Conservation (phyloP, 2,329 filamentous ascomycete species). For the Aspergillus sp. region DNA sequence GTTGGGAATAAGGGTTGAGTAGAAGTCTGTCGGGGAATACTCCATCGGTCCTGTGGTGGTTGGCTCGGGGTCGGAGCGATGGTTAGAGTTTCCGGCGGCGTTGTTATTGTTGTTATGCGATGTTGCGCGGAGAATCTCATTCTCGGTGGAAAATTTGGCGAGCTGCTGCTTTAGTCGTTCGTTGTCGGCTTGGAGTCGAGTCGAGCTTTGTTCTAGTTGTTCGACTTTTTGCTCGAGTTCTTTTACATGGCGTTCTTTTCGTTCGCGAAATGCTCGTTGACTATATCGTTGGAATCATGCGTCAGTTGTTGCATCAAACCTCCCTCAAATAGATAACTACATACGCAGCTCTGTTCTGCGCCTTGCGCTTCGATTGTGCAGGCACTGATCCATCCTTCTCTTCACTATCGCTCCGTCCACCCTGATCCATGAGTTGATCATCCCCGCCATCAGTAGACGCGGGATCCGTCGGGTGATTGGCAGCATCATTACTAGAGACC, state of each 20-base stretch:
- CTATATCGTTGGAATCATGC: constrained; percentile 44
- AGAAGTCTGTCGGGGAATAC: constrained; percentile 70
- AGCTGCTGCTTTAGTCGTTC: constrained; percentile 79
- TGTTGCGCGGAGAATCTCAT: constrained; percentile 85
- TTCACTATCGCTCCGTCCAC: constrained; percentile 46
- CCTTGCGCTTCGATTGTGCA: constrained; percentile 59
- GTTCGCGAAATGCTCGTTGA: constrained; percentile 91
- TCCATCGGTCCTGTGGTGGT: constrained; percentile 63
- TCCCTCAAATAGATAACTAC: constrained; percentile 23
- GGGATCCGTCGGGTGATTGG: constrained; percentile 16
- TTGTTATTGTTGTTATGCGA: constrained; percentile 39
- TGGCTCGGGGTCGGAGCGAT: constrained; percentile 26
- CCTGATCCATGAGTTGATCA: constrained; percentile 16
- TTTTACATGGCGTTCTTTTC: constrained; percentile 90
- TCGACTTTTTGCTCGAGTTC: constrained; percentile 85
- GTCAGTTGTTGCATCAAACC: not conserved
- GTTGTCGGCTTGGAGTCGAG: constrained; percentile 73
- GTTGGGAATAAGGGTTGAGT: constrained; percentile 56
- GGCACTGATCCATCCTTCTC: constrained; percentile 52
- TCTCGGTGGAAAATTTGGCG: constrained; percentile 80
- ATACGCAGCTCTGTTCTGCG: constrained; percentile 69
- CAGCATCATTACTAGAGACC: constrained; percentile 23
- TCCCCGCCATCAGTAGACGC: constrained; percentile 26
- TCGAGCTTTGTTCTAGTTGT: constrained; percentile 68
- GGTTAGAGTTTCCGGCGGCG: constrained; percentile 38